phyloP scores from a whole-genome alignment of 208 protist genomes.

The Leptomonas pyrrhocoris region DNA sequence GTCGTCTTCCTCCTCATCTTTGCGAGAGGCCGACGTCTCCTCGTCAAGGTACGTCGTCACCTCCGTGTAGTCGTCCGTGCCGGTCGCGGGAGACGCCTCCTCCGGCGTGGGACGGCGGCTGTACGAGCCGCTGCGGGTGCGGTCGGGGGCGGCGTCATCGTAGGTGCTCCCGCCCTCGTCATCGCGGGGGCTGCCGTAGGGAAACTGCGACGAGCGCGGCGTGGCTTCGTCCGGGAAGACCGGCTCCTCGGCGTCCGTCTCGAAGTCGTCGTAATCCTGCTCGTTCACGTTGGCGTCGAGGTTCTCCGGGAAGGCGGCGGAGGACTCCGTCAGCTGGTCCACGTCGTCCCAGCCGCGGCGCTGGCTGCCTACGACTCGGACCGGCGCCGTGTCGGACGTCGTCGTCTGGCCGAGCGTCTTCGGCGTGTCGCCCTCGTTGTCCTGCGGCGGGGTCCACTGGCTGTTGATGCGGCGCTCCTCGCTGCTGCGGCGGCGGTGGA shows the following conservation, averaged over 20 bases:
- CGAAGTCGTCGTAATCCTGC: slow-evolving; percentile 67
- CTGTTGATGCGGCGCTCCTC: slow-evolving; percentile 48
- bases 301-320: slow-evolving; percentile 35
- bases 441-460: slow-evolving; percentile 52
- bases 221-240: slow-evolving; percentile 30
- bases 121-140: neutral
- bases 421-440: slow-evolving; percentile 28
- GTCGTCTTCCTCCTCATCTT: slow-evolving; percentile 7
- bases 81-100: slow-evolving; percentile 5
- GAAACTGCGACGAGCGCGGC: slow-evolving; percentile 16
- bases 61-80: slow-evolving; percentile 39
- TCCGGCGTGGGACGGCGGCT: slow-evolving; percentile 11
- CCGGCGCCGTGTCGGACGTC: slow-evolving; percentile 26
- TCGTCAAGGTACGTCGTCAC: slow-evolving; percentile 58
- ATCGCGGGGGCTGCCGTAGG: slow-evolving; percentile 33
- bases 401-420: slow-evolving; percentile 17
- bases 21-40: slow-evolving; percentile 27
- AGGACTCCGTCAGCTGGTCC: slow-evolving; percentile 41
- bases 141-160: neutral
- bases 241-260: slow-evolving; percentile 58
- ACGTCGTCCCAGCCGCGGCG: slow-evolving; percentile 58
- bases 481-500: slow-evolving; percentile 26
- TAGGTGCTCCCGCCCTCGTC: slow-evolving; percentile 20
- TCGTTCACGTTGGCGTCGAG: slow-evolving; percentile 21
- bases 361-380: slow-evolving; percentile 30